Conservation (phyloP, 139 green algal species). For the Astrephomene gubernaculifera region DNA sequence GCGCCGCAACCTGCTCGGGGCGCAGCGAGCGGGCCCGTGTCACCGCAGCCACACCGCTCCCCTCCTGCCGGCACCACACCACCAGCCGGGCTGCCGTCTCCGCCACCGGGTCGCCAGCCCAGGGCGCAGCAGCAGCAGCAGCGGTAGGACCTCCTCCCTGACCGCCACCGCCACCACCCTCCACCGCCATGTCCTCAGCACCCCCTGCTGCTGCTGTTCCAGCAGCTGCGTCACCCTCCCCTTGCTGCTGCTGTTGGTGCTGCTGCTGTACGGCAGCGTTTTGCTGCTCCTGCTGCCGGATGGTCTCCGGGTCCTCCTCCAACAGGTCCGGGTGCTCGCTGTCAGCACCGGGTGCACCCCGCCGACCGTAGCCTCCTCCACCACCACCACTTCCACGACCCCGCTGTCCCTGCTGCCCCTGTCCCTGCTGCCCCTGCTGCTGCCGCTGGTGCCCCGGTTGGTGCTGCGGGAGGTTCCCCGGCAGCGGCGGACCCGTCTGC, state of each 20-base stretch:
- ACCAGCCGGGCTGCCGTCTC: not conserved
- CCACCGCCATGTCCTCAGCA: not conserved
- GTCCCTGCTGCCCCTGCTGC: not conserved
- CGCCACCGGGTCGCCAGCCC: conserved; percentile 25
- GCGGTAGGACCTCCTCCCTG: not conserved
- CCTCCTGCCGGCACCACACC: conserved; percentile 16
- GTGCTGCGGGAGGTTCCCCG: conserved; percentile 3
- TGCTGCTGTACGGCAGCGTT: not conserved
- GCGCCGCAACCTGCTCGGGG: conserved; percentile 27
- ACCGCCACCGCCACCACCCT: conserved; percentile 8
- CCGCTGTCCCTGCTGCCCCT: not conserved
- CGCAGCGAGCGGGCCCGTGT: conserved; percentile 3
- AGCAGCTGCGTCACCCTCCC: conserved; percentile 1
- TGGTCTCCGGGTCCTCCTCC: conserved; percentile 1
- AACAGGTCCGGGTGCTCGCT: conserved; percentile 28
- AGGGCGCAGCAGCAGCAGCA: not conserved
- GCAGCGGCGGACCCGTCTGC: conserved; percentile 50
- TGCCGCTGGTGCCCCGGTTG: not conserved
- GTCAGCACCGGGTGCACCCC: too few relatives aligned
- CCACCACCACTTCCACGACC: not conserved
- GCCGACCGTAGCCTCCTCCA: not conserved
- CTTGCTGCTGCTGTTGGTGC: not conserved
- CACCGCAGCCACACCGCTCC: not conserved
- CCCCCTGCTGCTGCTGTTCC: conserved; percentile 1
- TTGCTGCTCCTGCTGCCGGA: not conserved